Conservation (phyloP, 1,284 basidiomycete genomes). For the Ganoderma sp. region DNA sequence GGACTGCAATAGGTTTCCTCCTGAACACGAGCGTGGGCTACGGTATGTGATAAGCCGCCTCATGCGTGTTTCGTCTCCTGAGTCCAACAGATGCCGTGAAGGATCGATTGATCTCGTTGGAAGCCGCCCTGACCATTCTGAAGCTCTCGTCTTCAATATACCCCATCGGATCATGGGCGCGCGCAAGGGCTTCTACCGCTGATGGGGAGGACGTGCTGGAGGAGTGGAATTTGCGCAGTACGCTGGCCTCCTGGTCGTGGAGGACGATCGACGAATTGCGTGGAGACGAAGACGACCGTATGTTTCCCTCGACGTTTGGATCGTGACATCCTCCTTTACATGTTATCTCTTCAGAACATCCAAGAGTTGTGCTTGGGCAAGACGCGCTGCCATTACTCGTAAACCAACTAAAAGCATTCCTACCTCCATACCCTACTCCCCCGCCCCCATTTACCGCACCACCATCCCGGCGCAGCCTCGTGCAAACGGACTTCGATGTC, state of each 20-base stretch:
- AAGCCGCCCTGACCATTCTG: slow-evolving; percentile 70
- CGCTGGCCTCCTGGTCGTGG: slow-evolving; percentile 79
- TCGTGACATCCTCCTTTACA: background rate
- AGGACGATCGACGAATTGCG: slow-evolving; percentile 53
- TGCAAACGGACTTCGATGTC: slow-evolving; percentile 72
- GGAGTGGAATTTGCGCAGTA: slow-evolving; percentile 68
- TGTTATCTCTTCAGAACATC: slow-evolving; percentile 38
- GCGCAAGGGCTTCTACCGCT: slow-evolving; percentile 18
- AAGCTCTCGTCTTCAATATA: slow-evolving; percentile 74
- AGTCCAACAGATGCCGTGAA: slow-evolving; percentile 69
- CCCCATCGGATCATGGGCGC: slow-evolving; percentile 66
- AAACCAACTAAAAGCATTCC: slow-evolving; percentile 61
- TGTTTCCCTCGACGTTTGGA: slow-evolving; percentile 9
- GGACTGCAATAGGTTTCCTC: slow-evolving; percentile 80
- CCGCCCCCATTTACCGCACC: slow-evolving; percentile 50
- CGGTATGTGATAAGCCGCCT: slow-evolving; percentile 51
- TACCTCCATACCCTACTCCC: slow-evolving; percentile 54
- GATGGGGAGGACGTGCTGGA: slow-evolving; percentile 48
- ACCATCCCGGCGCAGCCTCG: slow-evolving; percentile 53
- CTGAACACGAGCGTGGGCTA: slow-evolving; percentile 82
- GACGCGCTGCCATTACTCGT: slow-evolving; percentile 69
- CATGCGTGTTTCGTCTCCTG: background rate
- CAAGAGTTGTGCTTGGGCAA: slow-evolving; percentile 61
- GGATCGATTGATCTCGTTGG: slow-evolving; percentile 65
- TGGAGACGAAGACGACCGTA: slow-evolving; percentile 37